Conservation (phyloP, 2,329 filamentous ascomycete species). For the Chaetomiaceae sp. region DNA sequence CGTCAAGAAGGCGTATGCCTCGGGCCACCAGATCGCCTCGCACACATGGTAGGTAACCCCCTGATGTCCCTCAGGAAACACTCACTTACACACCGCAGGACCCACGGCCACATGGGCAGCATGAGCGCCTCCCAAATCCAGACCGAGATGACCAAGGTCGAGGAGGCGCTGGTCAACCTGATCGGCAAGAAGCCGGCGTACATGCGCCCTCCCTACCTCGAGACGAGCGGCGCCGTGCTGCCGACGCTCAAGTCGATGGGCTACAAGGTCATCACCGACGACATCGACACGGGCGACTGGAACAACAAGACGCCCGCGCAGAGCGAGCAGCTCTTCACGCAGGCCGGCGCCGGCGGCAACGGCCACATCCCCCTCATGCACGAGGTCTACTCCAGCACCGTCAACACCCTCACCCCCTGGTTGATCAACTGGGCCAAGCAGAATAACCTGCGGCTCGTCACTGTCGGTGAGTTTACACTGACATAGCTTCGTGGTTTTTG, state of each 20-base stretch:
- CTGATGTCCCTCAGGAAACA: background rate
- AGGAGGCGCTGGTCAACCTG: conserved; percentile 48
- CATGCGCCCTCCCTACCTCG: conserved; percentile 48
- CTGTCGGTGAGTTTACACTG: conserved; percentile 40
- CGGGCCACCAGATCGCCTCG: conserved; percentile 50
- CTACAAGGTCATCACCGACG: conserved; percentile 58
- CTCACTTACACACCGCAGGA: conserved; percentile 30
- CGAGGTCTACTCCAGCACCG: conserved; percentile 49
- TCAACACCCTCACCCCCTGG: conserved; percentile 45
- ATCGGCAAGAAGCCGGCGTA: conserved; percentile 47
- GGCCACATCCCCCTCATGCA: conserved; percentile 56
- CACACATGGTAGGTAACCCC: conserved; percentile 43
- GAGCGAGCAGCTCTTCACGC: conserved; percentile 49
- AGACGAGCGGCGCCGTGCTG: conserved; percentile 42
- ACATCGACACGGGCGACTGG: conserved; percentile 60
- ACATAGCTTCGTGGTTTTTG: no score
- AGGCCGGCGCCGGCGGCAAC: conserved; percentile 39
- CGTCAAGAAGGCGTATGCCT: conserved; percentile 49
- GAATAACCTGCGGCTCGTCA: conserved; percentile 46
- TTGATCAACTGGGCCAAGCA: conserved; percentile 47
- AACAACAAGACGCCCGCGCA: conserved; percentile 47
- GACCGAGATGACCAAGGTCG: conserved; percentile 46
- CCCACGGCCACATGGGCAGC: conserved; percentile 42
- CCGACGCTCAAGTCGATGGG: conserved; percentile 42
- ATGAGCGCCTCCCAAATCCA: conserved; percentile 38